These are phyloP conservation scores for Pleurotus salmoneostramineus DNA, from an alignment of 768 basidiomycete genomes.

Conservation along the genomic window DNA sequence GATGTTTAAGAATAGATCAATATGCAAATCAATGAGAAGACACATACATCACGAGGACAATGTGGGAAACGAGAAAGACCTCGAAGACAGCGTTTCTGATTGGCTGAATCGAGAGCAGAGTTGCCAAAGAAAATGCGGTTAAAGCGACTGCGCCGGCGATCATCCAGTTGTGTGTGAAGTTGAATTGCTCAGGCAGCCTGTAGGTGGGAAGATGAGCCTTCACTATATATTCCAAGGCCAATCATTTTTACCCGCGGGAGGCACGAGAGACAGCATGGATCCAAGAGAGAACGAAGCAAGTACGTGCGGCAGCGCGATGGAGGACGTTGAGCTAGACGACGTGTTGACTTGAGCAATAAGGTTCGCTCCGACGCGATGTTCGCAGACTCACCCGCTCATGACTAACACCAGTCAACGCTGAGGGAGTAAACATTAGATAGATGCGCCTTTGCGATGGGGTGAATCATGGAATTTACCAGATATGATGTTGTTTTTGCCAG, in stretches of 20 bases:
- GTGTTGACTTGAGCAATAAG: neutral
- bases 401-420: slow-evolving; percentile 48
- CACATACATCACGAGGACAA: slow-evolving; percentile 26
- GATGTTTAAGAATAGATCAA: slow-evolving; percentile 12
- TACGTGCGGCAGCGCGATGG: slow-evolving; percentile 40
- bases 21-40: slow-evolving; percentile 8
- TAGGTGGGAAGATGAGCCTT: neutral
- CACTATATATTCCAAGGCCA: neutral
- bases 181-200: slow-evolving; percentile 29
- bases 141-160: slow-evolving; percentile 24
- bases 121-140: slow-evolving; percentile 30
- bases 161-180: slow-evolving; percentile 34
- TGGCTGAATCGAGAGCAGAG: slow-evolving; percentile 33
- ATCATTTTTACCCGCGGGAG: slow-evolving; percentile 20
- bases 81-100: slow-evolving; percentile 37
- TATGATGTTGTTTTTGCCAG: slow-evolving; percentile 56
- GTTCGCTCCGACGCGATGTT: neutral
- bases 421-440: neutral
- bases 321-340: slow-evolving; percentile 35
- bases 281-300: slow-evolving; percentile 37
- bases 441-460: neutral
- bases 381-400: slow-evolving; percentile 40
- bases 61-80: slow-evolving; percentile 32
- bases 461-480: slow-evolving; percentile 31
- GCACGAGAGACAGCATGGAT: slow-evolving; percentile 32